Conservation (phyloP, 2,329 filamentous ascomycete genomes). For the Hypocrella siamensis region DNA sequence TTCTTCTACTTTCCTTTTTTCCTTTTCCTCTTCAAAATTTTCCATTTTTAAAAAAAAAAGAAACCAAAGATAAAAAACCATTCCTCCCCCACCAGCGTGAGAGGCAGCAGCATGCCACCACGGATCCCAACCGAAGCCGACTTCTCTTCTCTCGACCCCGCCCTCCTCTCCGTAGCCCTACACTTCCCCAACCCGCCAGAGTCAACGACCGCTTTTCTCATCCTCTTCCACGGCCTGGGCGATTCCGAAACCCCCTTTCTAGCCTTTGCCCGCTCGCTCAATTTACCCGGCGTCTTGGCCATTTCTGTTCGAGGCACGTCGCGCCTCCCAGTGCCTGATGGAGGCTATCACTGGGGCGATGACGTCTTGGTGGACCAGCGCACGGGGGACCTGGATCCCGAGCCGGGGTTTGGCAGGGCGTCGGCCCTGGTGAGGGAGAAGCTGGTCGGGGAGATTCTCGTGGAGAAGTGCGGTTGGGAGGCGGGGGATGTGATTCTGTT, state of each 20-base stretch:
- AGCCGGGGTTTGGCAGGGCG: constrained; percentile 43
- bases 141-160: constrained; percentile 25
- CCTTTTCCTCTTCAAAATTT: background rate
- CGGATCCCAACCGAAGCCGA: constrained; percentile 34
- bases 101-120: constrained; percentile 21
- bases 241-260: constrained; percentile 58
- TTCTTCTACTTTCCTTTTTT: background rate
- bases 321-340: constrained; percentile 34
- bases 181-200: constrained; percentile 38
- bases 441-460: constrained; percentile 33
- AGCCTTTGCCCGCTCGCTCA: constrained; percentile 49
- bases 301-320: constrained; percentile 59
- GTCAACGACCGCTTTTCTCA: constrained; percentile 55
- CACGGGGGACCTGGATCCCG: constrained; percentile 40
- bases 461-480: constrained; percentile 43
- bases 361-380: constrained; percentile 37
- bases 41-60: too few relatives aligned
- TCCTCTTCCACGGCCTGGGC: constrained; percentile 75
- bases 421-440: constrained; percentile 28
- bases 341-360: constrained; percentile 48
- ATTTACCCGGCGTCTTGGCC: constrained; percentile 61
- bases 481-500: constrained; percentile 45
- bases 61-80: background rate
- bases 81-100: too few relatives aligned
- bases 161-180: constrained; percentile 26